These are phyloP conservation scores for Arthrobotrys entomopaga DNA, from an alignment of 2,329 filamentous ascomycete genomes.

Conservation along the genomic window DNA sequence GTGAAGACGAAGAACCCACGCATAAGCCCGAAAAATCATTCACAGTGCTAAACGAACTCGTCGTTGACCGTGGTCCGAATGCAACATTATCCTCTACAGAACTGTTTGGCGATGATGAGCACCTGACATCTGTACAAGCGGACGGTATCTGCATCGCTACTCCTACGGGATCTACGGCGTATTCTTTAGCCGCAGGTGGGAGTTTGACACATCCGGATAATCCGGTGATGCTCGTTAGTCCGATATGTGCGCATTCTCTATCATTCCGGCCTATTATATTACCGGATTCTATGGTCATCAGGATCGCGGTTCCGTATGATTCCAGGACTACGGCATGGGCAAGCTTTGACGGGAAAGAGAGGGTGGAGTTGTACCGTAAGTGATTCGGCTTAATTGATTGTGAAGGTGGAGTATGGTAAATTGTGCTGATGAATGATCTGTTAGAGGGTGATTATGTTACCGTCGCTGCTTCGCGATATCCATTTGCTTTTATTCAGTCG, in stretches of 20 bases:
- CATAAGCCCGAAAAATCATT: conserved; percentile 85
- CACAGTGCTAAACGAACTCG: conserved; percentile 96
- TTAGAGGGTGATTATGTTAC: conserved; percentile 81
- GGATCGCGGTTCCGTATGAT: conserved; percentile 93
- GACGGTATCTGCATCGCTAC: conserved; percentile 95
- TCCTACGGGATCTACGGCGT: conserved; percentile 92
- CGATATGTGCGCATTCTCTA: conserved; percentile 93
- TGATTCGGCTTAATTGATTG: conserved; percentile 1
- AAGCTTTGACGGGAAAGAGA: conserved; percentile 94
- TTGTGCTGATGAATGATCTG: neutral
- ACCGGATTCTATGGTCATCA: conserved; percentile 92
- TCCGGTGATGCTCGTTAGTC: conserved; percentile 91
- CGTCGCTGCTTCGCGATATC: conserved; percentile 81
- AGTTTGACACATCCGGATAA: conserved; percentile 96
- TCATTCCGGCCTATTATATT: conserved; percentile 97
- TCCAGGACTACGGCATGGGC: conserved; percentile 91
- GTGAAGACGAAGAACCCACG: conserved; percentile 82
- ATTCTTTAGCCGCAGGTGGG: conserved; percentile 94
- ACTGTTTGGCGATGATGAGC: conserved; percentile 92
- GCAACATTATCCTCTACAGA: conserved; percentile 93
- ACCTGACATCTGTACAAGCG: conserved; percentile 91
- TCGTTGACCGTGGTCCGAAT: conserved; percentile 92
- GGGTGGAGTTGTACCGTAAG: conserved; percentile 75
- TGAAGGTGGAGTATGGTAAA: neutral
- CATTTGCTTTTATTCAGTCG: conserved; percentile 75